These are phyloP conservation scores for Smallanthus sonchifolius DNA, from an alignment of 129 eudicot genomes.

Conservation along the genomic window DNA sequence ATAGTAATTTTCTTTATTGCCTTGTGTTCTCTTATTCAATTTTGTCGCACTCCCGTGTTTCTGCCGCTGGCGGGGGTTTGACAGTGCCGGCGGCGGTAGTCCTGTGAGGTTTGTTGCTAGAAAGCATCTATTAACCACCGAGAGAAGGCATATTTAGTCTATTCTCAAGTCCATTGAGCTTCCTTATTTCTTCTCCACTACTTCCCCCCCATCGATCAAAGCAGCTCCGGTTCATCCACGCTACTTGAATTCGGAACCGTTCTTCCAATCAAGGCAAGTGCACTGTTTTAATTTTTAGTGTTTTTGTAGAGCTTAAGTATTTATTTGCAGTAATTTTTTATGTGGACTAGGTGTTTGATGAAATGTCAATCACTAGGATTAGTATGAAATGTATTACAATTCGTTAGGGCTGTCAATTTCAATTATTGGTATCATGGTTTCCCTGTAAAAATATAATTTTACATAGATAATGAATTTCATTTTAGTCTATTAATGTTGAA, in stretches of 20 bases:
- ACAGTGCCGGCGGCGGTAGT: neutral
- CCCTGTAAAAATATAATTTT: too few relatives aligned
- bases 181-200: constrained; percentile 71
- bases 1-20: too few relatives aligned
- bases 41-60: too few relatives aligned
- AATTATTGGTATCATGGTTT: too few relatives aligned
- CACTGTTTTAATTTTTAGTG: neutral
- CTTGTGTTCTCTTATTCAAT: too few relatives aligned
- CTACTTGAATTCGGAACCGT: constrained; percentile 71
- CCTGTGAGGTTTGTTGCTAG: constrained; percentile 41
- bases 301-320: neutral
- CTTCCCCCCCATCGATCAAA: constrained; percentile 68
- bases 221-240: constrained; percentile 82
- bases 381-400: too few relatives aligned
- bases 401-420: too few relatives aligned
- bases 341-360: constrained; percentile 5
- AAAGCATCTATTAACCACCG: constrained; percentile 67
- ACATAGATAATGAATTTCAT: too few relatives aligned
- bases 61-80: too few relatives aligned
- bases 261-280: constrained; percentile 68
- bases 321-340: neutral
- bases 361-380: neutral
- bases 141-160: constrained; percentile 69
- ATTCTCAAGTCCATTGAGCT: constrained; percentile 55
- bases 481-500: too few relatives aligned